phyloP scores from a whole-genome alignment of 176 grass and related monocot species.

The Puya raimondii region DNA sequence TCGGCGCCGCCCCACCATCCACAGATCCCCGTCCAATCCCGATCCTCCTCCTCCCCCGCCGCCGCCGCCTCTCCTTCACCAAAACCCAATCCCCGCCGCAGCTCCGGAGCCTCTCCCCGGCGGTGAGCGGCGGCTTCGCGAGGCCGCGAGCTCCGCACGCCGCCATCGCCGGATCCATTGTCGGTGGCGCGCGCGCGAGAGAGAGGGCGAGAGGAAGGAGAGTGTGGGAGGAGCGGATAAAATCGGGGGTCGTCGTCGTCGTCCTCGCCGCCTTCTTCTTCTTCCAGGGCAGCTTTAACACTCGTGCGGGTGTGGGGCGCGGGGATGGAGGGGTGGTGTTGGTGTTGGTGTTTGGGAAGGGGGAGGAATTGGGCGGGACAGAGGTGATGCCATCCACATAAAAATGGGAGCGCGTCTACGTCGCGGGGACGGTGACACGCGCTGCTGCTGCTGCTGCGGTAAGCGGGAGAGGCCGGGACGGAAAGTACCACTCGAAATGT shows the following conservation, averaged over 20 bases:
- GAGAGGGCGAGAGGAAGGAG: not conserved
- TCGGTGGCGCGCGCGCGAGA: not conserved
- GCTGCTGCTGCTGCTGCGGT: too few species aligned
- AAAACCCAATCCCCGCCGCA: constrained; percentile 25
- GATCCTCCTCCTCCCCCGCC: constrained; percentile 4
- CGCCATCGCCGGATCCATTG: constrained; percentile 28
- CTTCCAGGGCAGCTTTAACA: constrained; percentile 15
- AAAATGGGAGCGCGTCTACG: too few species aligned
- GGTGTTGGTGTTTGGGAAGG: too few species aligned
- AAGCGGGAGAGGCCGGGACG: too few species aligned
- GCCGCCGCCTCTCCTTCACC: constrained; percentile 24
- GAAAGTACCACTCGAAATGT: too few species aligned
- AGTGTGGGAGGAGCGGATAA: constrained; percentile 14
- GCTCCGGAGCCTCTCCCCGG: constrained; percentile 20
- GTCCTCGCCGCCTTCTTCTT: not conserved
- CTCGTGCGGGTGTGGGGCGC: constrained; percentile 6
- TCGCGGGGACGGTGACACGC: too few species aligned
- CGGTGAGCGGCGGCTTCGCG: constrained; percentile 25
- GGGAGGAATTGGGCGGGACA: too few species aligned
- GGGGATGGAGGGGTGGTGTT: not conserved
- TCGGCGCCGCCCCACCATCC: not conserved
- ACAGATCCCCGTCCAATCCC: not conserved
- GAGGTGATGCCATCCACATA: too few species aligned
- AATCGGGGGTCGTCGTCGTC: not conserved
- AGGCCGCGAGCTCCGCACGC: constrained; percentile 35